A percentile compares a stretch with the other conserved stretches of the same genome.
Evolutionary conservation across 345 rosid species (phyloP).

Genomic region (Kernera saxatilis): DNA sequence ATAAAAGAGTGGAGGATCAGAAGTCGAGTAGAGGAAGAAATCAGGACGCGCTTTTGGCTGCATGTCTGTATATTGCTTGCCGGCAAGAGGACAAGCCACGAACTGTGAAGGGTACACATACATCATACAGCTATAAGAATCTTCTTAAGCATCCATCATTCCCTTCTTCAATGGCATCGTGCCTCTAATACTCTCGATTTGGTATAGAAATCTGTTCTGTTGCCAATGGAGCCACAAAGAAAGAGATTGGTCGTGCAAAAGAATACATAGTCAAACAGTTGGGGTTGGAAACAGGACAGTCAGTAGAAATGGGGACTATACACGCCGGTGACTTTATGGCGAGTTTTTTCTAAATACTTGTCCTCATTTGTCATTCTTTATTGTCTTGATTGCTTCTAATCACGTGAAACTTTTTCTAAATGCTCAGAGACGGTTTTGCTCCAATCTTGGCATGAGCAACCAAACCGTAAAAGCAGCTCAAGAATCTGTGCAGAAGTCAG

Average conservation of each 20-base stretch:
- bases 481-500: constrained; percentile 89
- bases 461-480: constrained; percentile 94
- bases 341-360: constrained; percentile 1
- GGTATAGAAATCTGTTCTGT: constrained; percentile 86
- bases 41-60: constrained; percentile 96
- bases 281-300: constrained; percentile 82
- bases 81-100: constrained; percentile 95
- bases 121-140: constrained; percentile 25
- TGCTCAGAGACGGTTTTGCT: constrained; percentile 82
- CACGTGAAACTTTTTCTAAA: background rate
- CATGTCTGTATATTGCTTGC: constrained; percentile 96
- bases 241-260: constrained; percentile 95
- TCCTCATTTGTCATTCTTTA: background rate
- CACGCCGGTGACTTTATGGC: constrained; percentile 99
- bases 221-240: constrained; percentile 94
- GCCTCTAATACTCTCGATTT: constrained; percentile 46
- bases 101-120: constrained; percentile 81
- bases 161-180: constrained; percentile 34
- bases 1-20: constrained; percentile 91
- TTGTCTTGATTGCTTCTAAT: background rate
- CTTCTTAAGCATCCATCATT: constrained; percentile 38
- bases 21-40: constrained; percentile 98
- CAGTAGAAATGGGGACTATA: constrained; percentile 92
- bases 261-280: constrained; percentile 94
- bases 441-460: constrained; percentile 88